These are phyloP conservation scores for Emergomyces africanus DNA, from an alignment of 2,329 filamentous ascomycete species.

Conservation along the genomic window DNA sequence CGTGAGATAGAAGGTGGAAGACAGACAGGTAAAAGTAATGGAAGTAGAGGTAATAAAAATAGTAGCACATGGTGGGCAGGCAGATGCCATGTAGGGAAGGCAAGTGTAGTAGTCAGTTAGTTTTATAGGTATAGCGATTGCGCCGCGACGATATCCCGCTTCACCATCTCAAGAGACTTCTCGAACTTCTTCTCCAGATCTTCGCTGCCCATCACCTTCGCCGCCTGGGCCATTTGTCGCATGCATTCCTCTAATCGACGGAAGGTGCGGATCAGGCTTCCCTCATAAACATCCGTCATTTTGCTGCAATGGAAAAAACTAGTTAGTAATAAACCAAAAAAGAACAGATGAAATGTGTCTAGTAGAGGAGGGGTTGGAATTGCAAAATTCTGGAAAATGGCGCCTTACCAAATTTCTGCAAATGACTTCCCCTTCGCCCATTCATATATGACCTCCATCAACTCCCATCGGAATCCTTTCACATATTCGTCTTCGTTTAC, in stretches of 20 bases:
- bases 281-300: constrained; percentile 99
- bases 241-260: constrained; percentile 87
- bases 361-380: too few relatives aligned
- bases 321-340: constrained; percentile 2
- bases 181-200: constrained; percentile 91
- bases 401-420: constrained; percentile 83
- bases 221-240: constrained; percentile 86
- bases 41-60: neutral
- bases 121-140: constrained; percentile 79
- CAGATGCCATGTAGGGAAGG: neutral
- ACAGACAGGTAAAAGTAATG: neutral
- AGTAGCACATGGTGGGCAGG: neutral
- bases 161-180: constrained; percentile 67
- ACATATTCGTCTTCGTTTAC: constrained; percentile 95
- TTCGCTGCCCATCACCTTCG: constrained; percentile 96
- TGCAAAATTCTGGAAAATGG: neutral
- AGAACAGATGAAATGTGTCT: neutral
- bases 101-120: neutral
- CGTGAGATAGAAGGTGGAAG: neutral
- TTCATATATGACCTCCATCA: constrained; percentile 91
- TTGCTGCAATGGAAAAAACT: constrained; percentile 45
- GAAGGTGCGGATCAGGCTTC: constrained; percentile 91
- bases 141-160: constrained; percentile 86
- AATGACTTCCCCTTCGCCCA: constrained; percentile 90
- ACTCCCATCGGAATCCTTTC: constrained; percentile 75